Conservation (phyloP, 106 monocot genomes). For the Vanilla planifolia region DNA sequence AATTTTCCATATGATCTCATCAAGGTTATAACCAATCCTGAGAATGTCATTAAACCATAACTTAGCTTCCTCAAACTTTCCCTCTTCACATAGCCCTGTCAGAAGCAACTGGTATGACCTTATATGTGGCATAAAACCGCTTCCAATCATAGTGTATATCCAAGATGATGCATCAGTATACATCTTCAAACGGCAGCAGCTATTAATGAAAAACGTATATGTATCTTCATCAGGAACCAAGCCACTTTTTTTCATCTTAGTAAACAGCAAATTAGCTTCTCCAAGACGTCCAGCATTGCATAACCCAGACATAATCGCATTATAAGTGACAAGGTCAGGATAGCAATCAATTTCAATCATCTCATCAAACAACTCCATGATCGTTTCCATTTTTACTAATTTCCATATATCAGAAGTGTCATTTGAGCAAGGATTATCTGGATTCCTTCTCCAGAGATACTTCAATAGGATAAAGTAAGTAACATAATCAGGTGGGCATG, state of each 20-base stretch:
- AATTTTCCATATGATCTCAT: conserved; percentile 25
- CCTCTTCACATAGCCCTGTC: conserved; percentile 27
- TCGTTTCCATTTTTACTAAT: conserved; percentile 11
- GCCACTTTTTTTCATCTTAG: conserved; percentile 23
- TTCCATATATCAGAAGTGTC: conserved; percentile 21
- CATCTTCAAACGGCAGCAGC: conserved; percentile 16
- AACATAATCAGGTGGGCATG: conserved; percentile 8
- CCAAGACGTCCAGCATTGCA: conserved; percentile 23
- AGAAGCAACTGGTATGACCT: conserved; percentile 21
- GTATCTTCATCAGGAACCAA: conserved; percentile 17
- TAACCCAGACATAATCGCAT: conserved; percentile 21
- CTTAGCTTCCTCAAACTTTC: conserved; percentile 26
- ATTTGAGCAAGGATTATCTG: not conserved
- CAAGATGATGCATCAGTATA: conserved; percentile 16
- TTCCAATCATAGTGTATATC: conserved; percentile 19
- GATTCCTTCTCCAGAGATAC: conserved; percentile 12
- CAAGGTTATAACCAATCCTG: conserved; percentile 19
- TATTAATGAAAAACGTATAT: conserved; percentile 15
- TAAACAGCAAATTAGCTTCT: conserved; percentile 22
- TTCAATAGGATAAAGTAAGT: conserved; percentile 24
- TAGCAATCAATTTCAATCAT: conserved; percentile 20
- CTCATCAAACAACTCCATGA: conserved; percentile 17
- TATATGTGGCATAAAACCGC: conserved; percentile 24
- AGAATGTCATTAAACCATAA: conserved; percentile 14
- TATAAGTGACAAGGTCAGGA: conserved; percentile 12